Evolutionary conservation across 2,329 filamentous ascomycete genomes (phyloP).

Genomic region (Alternaria hordeiaustralica): DNA sequence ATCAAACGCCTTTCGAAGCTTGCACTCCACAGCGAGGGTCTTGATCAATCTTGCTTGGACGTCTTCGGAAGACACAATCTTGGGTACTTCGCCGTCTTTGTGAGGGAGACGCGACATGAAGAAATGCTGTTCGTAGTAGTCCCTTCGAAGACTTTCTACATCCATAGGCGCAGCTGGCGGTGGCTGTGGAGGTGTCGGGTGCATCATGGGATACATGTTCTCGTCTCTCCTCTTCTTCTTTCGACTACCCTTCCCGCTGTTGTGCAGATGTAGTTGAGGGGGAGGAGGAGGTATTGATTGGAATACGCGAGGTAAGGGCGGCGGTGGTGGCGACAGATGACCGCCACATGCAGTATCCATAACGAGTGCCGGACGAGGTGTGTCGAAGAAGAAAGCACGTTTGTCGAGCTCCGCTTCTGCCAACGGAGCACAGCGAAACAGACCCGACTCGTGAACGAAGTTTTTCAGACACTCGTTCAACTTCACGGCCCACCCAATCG

Average conservation of each 20-base stretch:
- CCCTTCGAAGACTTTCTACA: conserved; percentile 13
- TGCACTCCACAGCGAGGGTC: conserved; percentile 31
- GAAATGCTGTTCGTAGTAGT: conserved; percentile 26
- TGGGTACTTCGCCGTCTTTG: conserved; percentile 8
- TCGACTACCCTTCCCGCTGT: background rate
- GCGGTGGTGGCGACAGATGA: conserved; percentile 3
- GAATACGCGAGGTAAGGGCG: background rate
- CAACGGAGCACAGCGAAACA: conserved; percentile 8
- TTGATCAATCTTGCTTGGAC: conserved; percentile 34
- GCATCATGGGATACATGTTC: background rate
- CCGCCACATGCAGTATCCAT: background rate
- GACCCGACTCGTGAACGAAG: background rate
- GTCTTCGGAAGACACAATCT: conserved; percentile 4
- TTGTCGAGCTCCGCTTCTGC: conserved; percentile 12
- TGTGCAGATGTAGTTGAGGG: background rate
- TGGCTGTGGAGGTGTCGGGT: background rate
- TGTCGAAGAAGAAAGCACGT: conserved; percentile 30
- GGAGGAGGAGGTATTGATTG: background rate
- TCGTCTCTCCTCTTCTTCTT: background rate
- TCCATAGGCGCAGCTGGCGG: background rate
- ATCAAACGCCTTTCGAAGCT: conserved; percentile 27
- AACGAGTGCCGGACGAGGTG: background rate
- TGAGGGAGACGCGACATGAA: conserved; percentile 36
- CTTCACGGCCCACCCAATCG: conserved; percentile 27
- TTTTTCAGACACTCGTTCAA: conserved; percentile 22